Evolutionary conservation across 2,329 filamentous ascomycete species (phyloP).

Genomic region (Exophiala sideris): DNA sequence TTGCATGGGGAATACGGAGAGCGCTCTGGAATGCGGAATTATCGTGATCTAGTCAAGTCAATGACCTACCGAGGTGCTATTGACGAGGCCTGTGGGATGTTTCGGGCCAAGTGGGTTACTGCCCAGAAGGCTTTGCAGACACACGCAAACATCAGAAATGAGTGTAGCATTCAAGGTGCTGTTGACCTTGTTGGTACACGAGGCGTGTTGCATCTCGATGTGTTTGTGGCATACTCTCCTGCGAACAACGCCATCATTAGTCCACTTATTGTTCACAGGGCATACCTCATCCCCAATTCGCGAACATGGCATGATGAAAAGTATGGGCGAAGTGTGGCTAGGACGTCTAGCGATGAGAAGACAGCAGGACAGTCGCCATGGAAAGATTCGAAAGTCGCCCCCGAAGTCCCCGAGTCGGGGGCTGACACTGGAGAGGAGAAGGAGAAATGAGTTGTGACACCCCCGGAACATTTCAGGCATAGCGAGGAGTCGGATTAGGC

Average conservation of each 20-base stretch:
- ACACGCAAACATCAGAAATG: slow-evolving; percentile 7
- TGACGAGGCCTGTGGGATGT: slow-evolving; percentile 15
- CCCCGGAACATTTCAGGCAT: background rate
- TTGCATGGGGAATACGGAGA: slow-evolving; percentile 21
- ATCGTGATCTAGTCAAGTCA: slow-evolving; percentile 18
- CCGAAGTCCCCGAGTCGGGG: background rate
- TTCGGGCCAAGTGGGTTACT: slow-evolving; percentile 15
- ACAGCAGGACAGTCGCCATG: background rate
- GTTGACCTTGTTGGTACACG: slow-evolving; percentile 18
- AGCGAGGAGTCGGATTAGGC: background rate
- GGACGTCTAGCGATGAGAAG: background rate
- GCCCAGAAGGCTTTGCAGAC: slow-evolving; percentile 2
- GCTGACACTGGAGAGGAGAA: background rate
- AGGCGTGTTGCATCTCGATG: slow-evolving; percentile 18
- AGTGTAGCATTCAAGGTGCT: slow-evolving; percentile 14
- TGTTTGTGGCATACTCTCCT: slow-evolving; percentile 21
- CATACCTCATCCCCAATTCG: slow-evolving; percentile 15
- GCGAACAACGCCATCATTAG: slow-evolving; percentile 16
- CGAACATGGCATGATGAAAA: slow-evolving; percentile 12
- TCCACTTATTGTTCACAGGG: slow-evolving; percentile 10
- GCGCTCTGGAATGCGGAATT: slow-evolving; percentile 8
- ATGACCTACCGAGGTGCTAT: slow-evolving; percentile 24
- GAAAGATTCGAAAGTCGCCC: background rate
- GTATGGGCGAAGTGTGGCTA: background rate
- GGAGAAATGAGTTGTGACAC: background rate